Base-by-base conservation (phyloP, 2,329 filamentous ascomycete genomes). In the Scytalidium sp. region DNA sequence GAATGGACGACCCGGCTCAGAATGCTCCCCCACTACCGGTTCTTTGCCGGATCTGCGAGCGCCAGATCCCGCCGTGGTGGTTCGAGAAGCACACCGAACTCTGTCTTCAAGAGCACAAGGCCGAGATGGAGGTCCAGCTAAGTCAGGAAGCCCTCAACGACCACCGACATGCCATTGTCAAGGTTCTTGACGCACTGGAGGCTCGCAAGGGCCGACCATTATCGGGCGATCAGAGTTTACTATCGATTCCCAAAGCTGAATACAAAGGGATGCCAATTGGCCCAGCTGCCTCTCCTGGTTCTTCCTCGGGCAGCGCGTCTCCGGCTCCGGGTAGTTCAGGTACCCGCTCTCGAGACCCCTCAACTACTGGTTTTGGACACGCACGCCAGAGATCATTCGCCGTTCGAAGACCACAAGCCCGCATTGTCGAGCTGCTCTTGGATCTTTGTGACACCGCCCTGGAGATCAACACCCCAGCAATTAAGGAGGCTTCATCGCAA, bases 61-160 rank as follows among this genome's bases (percentile, higher is more conserved):
- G 94, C 47, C 90, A 97, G 55, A 97, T 99, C 53, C 90, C 90
- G 3, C 91, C 93, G 1, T 99, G 94, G 94, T 99, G 94, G 95
- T 99, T 99, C 60, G 94, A 99, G 70, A 99, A 97, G 69, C 94
- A 99, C 67, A 96, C 93, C 2, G 95, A 99, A 62, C 75, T 97
- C 19, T 99, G 94, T 64, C 76, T 97, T 49, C 92, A 97, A 66
- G 94, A 99, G 66, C 94, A 99, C 65, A 86, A 88, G 46, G 93
- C 94, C 1, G 94, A 99, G 67, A 95, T 97, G 89, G 93, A 97
- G 60, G 91, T 99, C 3, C 93, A 99, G 66, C 87, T 97, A 76
- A 84, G 92, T 5, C 94, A 99, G 64, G 94, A 99, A 64, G 90
- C 83, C 54, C 75, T 99, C 44, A 88, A 86, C 6, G 94, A 99